Evolutionary conservation across 768 basidiomycete species (phyloP), one percentile per base, ranked within the genome.

Genomic region (Termitomyces sp.): DNA sequence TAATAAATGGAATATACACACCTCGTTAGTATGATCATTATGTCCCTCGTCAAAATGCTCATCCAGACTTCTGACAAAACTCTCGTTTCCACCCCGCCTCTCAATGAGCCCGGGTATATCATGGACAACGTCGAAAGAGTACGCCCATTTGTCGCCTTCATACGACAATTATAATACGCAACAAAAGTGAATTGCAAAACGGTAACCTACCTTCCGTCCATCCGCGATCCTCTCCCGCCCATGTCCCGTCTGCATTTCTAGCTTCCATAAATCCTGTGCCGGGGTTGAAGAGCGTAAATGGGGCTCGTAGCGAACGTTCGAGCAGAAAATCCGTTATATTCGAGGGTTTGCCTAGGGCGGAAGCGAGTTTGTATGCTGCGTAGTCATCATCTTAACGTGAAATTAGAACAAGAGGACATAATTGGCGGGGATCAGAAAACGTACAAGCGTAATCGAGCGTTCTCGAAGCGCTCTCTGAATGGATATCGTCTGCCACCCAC

Each of bases 11-110:
- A 6, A 24, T 35, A 41, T 17, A 63, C 73, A 7, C 52, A 81
- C 87, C 77, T 92, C 90, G 60, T 92, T 93, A 1, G 83, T 85
- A 59, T 91, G 90, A 58, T 88, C 83, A 62, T 92, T 92, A 60
- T 90, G 87, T 0, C 86, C 89, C 66, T 74, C 69, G 58, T 74
- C 64, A 54, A 77, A 78, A 66, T 80, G 78, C 5, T 72, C 80
- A 48, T 90, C 87, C 61, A 90, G 65, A 58, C 85, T 88, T 51
- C 71, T 61, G 5, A 91, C 80, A 57, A 93, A 91, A 21, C 69
- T 76, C 28, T 66, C 67, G 17, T 84, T 82, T 0, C 90, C 89
- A 14, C 90, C 89, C 52, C 84, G 78, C 49, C 72, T 72, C 51
- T 77, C 69, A 19, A 90, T 83, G 15, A 92, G 70, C 10, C 74